Base-by-base conservation (phyloP, 2,329 filamentous ascomycete species). In the Xylaria sp. region DNA sequence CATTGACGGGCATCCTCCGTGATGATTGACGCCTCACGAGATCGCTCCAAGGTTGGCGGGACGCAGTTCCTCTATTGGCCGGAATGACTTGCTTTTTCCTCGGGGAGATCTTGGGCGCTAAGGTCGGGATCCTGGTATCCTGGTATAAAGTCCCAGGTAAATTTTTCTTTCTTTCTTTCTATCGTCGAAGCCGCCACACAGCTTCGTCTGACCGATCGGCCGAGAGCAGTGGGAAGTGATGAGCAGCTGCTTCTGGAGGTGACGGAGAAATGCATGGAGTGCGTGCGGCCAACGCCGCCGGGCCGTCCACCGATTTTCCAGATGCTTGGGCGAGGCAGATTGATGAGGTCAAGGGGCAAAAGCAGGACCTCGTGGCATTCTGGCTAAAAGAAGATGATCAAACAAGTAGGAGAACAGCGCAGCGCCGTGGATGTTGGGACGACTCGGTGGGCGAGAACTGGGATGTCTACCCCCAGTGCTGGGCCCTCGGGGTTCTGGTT, bases 351-450 rank as follows among this genome's bases (percentile, higher is more conserved):
- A 44, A 59, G 58, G 54, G 60, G 54, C 57, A 50, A n/a, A n/a
- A 38, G 29, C 51, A 56, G 60, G 47, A 37, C 44, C 54, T 65
- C 48, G 48, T 54, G 50, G 57, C 45, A 71, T 71, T 72, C 67
- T 73, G 72, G 71, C 71, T 74, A 74, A 74, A 74, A 60, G 71
- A 58, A 64, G 70, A 73, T n/a, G n/a, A n/a, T 73, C 70, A 73
- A 70, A 72, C 68, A 52, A 60, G 54, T 63, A 24, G 24, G 50
- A 46, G 34, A 50, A 40, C 16, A 22, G 39, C 47, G 13, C 45
- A 40, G 47, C 47, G 41, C 29, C 39, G 50, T 45, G 40, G 55
- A 50, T 44, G 47, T 55, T 50, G 41, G 44, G 44, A 48, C 34
- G 44, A 48, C 6, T 24, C 20, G 39, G 44, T 40, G 16, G 17